phyloP scores from a whole-genome alignment of 1,284 basidiomycete genomes.

The Pseudozyma flocculosa region DNA sequence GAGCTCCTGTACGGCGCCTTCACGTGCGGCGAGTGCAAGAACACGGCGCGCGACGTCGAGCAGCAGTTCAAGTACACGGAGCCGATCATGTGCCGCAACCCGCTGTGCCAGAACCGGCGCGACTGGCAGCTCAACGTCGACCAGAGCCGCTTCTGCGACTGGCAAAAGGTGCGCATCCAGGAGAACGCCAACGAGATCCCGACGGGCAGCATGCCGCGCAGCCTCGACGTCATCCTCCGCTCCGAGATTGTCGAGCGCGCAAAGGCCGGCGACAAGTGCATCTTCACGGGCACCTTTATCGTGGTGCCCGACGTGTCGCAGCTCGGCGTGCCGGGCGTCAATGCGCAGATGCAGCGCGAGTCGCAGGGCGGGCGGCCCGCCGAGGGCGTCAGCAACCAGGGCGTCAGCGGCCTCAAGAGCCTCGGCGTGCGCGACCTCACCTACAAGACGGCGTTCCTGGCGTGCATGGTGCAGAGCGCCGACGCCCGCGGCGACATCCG shows the following conservation, averaged over 20 bases:
- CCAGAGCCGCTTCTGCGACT: slow-evolving; percentile 93
- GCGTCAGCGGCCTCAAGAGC: slow-evolving; percentile 90
- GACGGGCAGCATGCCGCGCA: slow-evolving; percentile 74
- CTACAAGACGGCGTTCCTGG: slow-evolving; percentile 97
- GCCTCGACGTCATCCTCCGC: slow-evolving; percentile 89
- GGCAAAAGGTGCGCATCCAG: slow-evolving; percentile 98
- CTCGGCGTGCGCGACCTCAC: slow-evolving; percentile 92
- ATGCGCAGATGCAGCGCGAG: slow-evolving; percentile 87
- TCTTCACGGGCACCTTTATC: slow-evolving; percentile 96
- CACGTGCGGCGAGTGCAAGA: slow-evolving; percentile 96
- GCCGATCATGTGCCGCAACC: slow-evolving; percentile 70
- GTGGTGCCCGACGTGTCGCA: slow-evolving; percentile 98
- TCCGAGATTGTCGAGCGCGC: slow-evolving; percentile 94
- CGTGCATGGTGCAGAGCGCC: slow-evolving; percentile 97
- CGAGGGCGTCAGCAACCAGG: slow-evolving; percentile 68
- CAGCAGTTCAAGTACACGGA: slow-evolving; percentile 89
- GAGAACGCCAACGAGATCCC: slow-evolving; percentile 99
- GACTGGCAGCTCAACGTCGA: slow-evolving; percentile 94
- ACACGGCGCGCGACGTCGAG: slow-evolving; percentile 97
- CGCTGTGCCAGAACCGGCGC: slow-evolving; percentile 80
- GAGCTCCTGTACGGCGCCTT: slow-evolving; percentile 96
- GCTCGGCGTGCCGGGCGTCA: slow-evolving; percentile 90
- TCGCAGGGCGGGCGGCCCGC: slow-evolving; percentile 66
- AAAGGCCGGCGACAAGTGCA: slow-evolving; percentile 97
- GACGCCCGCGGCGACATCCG: slow-evolving; percentile 93